Base-by-base conservation (phyloP, 495 filamentous ascomycete genomes). In the Podospora comata region DNA sequence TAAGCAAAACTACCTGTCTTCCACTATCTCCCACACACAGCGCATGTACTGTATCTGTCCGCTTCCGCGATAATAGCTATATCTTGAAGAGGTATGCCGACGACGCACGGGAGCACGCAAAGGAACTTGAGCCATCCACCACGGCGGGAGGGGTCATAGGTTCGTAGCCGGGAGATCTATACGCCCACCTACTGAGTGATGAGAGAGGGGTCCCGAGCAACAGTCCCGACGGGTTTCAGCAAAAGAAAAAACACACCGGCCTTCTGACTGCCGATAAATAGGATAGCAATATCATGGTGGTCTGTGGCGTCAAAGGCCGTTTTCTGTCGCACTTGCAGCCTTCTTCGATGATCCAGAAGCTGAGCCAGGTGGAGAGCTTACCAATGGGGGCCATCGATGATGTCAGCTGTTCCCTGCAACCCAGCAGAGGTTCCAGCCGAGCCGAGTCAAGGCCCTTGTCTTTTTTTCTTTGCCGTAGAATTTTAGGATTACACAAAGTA, bases 401-500 rank as follows among this genome's bases (percentile, higher is more conserved):
- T 64, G 62, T 64, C 62, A 64, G 62, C 55, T 53, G 62, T 48
- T 48, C 7, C 32, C 19, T 48, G 34, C 34, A 53, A 64, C 16
- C 30, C 58, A 60, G 2, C 23, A 16, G 9, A 27, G 30, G 13
- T 32, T 48, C 39, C 15, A 2, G 39, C 39, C 39, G 39, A 48
- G 39, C 39, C 39, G 39, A 48, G 39, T 48, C 39, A 48, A 48
- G 39, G 7, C 39, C 39, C 15, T 48, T 48, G 39, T 48, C 39
- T 16, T 48, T 13, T 48, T 13, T 48, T 13, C 5, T 16, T 48
- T 48, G 39, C 39, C 39, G 39, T 48, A 48, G 39, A 48, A 48
- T 48, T 48, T 11, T 16, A 48, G 7, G 39, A 3, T 13, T 48
- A 48, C 39, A 48, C 39, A 48, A 16, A 13, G 39, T 11, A 48